Conservation (phyloP, 1,139 yeast genomes). For the Sugiyamaella pinicola region DNA sequence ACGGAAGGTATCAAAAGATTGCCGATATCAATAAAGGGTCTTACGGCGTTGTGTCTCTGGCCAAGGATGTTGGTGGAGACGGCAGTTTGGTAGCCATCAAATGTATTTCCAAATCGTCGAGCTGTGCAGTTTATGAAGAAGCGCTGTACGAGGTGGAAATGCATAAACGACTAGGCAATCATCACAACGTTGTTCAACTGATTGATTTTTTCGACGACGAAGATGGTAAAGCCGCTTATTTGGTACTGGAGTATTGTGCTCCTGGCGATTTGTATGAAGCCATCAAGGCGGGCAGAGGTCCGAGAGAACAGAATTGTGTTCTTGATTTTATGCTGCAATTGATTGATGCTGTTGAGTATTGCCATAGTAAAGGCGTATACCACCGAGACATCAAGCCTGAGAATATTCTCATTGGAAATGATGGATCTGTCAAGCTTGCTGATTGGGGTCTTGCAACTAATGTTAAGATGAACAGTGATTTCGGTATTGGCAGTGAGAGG, state of each 20-base stretch:
- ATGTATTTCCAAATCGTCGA: conserved; percentile 53
- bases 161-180: conserved; percentile 59
- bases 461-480: conserved; percentile 62
- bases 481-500: conserved; percentile 91
- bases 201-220: conserved; percentile 81
- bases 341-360: conserved; percentile 73
- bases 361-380: conserved; percentile 71
- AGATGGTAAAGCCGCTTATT: conserved; percentile 46
- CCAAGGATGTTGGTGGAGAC: conserved; percentile 60
- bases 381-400: conserved; percentile 93
- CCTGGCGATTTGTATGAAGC: conserved; percentile 95
- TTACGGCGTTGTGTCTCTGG: conserved; percentile 87
- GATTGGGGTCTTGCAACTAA: conserved; percentile 94
- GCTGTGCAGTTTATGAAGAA: conserved; percentile 46
- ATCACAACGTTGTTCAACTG: conserved; percentile 59
- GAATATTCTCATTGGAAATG: conserved; percentile 68
- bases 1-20: conserved; percentile 66
- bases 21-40: conserved; percentile 90
- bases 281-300: conserved; percentile 78
- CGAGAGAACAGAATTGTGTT: conserved; percentile 58
- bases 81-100: conserved; percentile 71
- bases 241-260: conserved; percentile 83
- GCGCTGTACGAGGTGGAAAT: conserved; percentile 79
- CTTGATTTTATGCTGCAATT: conserved; percentile 76
- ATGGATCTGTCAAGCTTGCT: conserved; percentile 76